A percentile compares a stretch with the other conserved stretches of the same genome.
Evolutionary conservation across 1,284 basidiomycete genomes (phyloP).

Genomic region (Ceratobasidium sp.): DNA sequence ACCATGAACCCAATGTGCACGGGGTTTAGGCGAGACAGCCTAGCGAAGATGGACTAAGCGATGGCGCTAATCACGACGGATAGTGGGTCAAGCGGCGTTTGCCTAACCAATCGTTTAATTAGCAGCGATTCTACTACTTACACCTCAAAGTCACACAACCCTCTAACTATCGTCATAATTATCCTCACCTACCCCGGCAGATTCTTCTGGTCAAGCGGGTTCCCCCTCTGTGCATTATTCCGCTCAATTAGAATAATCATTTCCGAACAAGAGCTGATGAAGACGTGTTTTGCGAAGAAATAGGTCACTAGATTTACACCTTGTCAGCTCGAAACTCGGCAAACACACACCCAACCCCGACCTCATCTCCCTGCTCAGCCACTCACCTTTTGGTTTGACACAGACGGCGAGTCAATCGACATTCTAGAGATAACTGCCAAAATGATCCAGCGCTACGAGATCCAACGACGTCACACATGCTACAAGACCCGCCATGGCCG

Average conservation of each 20-base stretch:
- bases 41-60: slow-evolving; percentile 64
- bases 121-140: slow-evolving; percentile 63
- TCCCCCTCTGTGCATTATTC: slow-evolving; percentile 58
- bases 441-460: slow-evolving; percentile 56
- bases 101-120: slow-evolving; percentile 44
- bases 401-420: slow-evolving; percentile 67
- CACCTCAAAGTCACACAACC: slow-evolving; percentile 55
- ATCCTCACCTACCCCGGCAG: slow-evolving; percentile 66
- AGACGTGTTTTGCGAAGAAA: slow-evolving; percentile 43
- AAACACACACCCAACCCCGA: not conserved
- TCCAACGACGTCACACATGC: not conserved
- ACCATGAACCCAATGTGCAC: slow-evolving; percentile 58
- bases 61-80: slow-evolving; percentile 77
- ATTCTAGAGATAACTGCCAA: slow-evolving; percentile 69
- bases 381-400: slow-evolving; percentile 67
- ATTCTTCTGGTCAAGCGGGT: slow-evolving; percentile 67
- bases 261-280: not conserved
- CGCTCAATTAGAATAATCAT: slow-evolving; percentile 46
- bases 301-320: slow-evolving; percentile 32
- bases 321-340: not conserved
- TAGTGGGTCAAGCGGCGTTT: slow-evolving; percentile 72
- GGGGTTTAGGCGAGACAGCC: slow-evolving; percentile 49
- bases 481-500: not conserved
- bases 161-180: slow-evolving; percentile 61
- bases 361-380: not conserved